Base-by-base conservation (phyloP, 129 eudicot species). In the Flaveria bidentis region DNA sequence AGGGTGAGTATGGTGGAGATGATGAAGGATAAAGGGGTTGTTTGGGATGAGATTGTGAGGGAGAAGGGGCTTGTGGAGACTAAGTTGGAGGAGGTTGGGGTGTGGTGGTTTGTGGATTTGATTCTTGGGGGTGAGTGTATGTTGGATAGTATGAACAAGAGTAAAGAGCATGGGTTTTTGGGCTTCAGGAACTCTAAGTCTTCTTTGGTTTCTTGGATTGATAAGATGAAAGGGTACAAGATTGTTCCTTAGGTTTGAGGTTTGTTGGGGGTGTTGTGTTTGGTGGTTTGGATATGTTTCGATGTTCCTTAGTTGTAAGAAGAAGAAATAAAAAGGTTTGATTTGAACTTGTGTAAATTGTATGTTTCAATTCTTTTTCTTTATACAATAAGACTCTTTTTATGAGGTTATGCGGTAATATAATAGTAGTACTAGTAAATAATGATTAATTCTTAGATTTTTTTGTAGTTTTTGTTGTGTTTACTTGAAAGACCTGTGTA, bases 21-120 rank as follows among this genome's bases (percentile, higher is more conserved):
- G 90, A 90, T 92, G 98, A 90, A 84, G 82, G 98, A 77, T 72
- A 92, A 92, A 71, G 90, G 78, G 50, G 63, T 71, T 1, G 96
- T 92, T 55, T 92, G 98, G 98, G 98, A 90, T 52, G 87, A 92
- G 52, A 90, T 92, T 64, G 96, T 87, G 56, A 83, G 79, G 63
- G 91, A 87, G 75, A 82, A 88, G 12, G 91, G 87, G 0, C 47
- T 92, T 45, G 10, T 53, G 71, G 41, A 45, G 2, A 90, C 90
- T 15, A 90, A 83, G 52, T 51, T 92, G 81, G 90, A 92, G 65
- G 92, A 92, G 17, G 83, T 92, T 75, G 97, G 85, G 12, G 56
- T 17, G 1, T 92, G 98, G 97, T 86, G 93, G 96, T 89, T 86
- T 82, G 88, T 46, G 57, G 98, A 92, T 81, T 2, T 52, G 45